Evolutionary conservation across 306 rosid genomes (phyloP), one percentile per base, ranked within the genome.

Genomic region (Castanea crenata): DNA sequence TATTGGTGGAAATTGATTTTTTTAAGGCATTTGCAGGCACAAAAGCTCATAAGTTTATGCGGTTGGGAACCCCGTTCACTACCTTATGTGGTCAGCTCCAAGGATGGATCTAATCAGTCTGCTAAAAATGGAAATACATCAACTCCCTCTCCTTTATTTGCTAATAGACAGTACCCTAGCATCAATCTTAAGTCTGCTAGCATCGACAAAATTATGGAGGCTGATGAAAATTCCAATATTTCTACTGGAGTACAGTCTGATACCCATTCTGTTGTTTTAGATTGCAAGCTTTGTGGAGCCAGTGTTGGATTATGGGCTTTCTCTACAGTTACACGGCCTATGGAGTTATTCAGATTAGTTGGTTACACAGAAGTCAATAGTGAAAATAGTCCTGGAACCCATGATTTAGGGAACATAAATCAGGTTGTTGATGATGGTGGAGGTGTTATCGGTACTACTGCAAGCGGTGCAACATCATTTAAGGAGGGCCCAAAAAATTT

Each of bases 281-380:
- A 93, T 85, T 95, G 99, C 85, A 78, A 82, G 79, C 90, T 91
- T 29, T 95, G 99, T 83, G 99, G 99, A 72, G 99, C 99, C 19
- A 88, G 91, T 74, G 90, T 91, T 74, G 99, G 99, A 74, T 89
- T 95, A 76, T 95, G 99, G 99, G 84, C 94, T 71, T 95, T 95
- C 85, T 73, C 83, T 75, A 86, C 89, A 5, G 79, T 88, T 82
- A 74, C 88, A 62, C 88, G 75, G 68, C 98, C 99, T 57, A 81
- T 89, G 74, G 96, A 95, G 76, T 75, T 88, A 79, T 70, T 95
- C 75, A 88, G 93, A 81, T 74, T 95, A 83, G 89, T 89, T 81
- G 99, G 99, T 58, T 72, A 83, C 78, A 79, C 89, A 75, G 96
- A 89, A 77, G 72, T 79, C 70, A 79, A 79, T 74, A 80, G 78